A percentile compares a stretch with the other conserved stretches of the same genome.
Conservation (phyloP, 2,329 filamentous ascomycete species). For the Thelonectria blattea region DNA sequence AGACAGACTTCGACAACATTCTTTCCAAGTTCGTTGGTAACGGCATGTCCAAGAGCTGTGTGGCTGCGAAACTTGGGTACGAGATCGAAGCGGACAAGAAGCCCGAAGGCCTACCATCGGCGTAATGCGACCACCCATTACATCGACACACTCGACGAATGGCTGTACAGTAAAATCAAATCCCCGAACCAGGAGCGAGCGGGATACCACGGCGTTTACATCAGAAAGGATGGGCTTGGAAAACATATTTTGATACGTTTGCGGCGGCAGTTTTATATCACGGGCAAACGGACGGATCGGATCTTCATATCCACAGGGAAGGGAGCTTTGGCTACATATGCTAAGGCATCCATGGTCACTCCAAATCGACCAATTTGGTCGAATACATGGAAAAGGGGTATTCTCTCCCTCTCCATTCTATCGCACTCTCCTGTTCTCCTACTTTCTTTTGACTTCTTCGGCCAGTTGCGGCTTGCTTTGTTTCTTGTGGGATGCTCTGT, state of each 20-base stretch:
- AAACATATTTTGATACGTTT: conserved; percentile 26
- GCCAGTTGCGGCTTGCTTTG: neutral
- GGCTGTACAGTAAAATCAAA: conserved; percentile 36
- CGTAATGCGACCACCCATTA: conserved; percentile 18
- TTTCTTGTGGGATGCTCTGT: neutral
- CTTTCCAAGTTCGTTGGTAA: conserved; percentile 68
- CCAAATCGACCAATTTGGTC: conserved; percentile 8
- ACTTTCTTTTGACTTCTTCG: conserved; percentile 5
- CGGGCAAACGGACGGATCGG: conserved; percentile 10
- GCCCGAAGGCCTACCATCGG: conserved; percentile 26
- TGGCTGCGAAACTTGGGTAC: conserved; percentile 64
- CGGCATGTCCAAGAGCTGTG: conserved; percentile 43
- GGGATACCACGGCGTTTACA: conserved; percentile 37
- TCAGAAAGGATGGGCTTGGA: conserved; percentile 36
- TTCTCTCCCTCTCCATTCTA: neutral
- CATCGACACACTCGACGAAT: conserved; percentile 14
- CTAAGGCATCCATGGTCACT: conserved; percentile 4
- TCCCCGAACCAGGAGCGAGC: conserved; percentile 31
- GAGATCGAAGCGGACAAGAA: conserved; percentile 47
- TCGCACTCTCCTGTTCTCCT: neutral
- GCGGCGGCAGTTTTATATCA: conserved; percentile 9
- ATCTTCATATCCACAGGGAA: conserved; percentile 1
- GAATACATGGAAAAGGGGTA: conserved; percentile 7
- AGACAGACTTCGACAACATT: conserved; percentile 85
- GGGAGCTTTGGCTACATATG: conserved; percentile 6